Evolutionary conservation across 1,284 basidiomycete genomes (phyloP), one percentile per base, ranked within the genome.

Genomic region (Mycena sp.): DNA sequence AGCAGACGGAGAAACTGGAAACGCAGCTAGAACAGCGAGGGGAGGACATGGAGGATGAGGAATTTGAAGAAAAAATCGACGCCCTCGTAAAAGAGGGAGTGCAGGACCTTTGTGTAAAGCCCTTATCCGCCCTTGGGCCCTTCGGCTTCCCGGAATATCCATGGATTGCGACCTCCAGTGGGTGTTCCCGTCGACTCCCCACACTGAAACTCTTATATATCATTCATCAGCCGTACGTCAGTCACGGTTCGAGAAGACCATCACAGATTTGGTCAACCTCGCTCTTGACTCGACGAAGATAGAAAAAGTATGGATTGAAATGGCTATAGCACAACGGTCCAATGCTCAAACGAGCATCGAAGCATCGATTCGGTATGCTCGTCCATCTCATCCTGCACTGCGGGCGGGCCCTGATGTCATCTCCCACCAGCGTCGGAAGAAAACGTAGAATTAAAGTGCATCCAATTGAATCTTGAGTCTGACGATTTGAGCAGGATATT

Each of bases 121-220:
- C 50, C 5, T 51, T 51, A 51, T 17, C 35, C n/a, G 16, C 23
- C 35, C 50, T 40, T 38, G 32, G n/a, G n/a, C n/a, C n/a, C n/a
- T n/a, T n/a, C n/a, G n/a, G n/a, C n/a, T 40, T 35, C 50, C 43
- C 53, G 32, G 29, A 35, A 46, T 28, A 38, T 51, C 50, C 10
- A 9, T 55, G 41, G 53, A 17, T 55, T 55, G 53, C 43, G 26
- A 46, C 53, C 1, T 55, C 53, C 23, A 55, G 53, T 54, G 52
- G 3, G 52, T 44, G 52, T 37, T 9, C 25, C 17, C 17, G 41
- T 43, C 35, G 21, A 23, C 14, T 21, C 17, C 41, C 3, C 16
- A 51, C 7, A 32, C 4, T 12, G 2, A 32, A 11, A 30, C n/a
- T 38, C n/a, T 35, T 14, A 11, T 21, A n/a, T 52, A 41, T 41